Evolutionary conservation across 148 eudicot species (phyloP).

Genomic region (Beta vulgaris): DNA sequence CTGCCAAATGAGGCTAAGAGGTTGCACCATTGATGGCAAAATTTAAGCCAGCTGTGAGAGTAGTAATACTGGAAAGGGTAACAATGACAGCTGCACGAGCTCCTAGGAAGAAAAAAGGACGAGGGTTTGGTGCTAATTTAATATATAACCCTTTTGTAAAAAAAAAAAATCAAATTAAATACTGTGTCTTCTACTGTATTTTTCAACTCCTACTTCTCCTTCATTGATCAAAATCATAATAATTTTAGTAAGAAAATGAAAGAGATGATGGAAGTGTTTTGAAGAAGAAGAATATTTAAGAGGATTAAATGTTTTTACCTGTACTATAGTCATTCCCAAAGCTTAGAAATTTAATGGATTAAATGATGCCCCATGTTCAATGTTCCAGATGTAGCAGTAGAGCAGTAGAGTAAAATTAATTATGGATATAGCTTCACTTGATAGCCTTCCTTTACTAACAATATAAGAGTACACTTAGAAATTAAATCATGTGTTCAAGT

Average conservation of each 20-base stretch:
- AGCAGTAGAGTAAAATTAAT: slow-evolving; percentile 17
- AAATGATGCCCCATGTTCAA: slow-evolving; percentile 32
- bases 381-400: slow-evolving; percentile 26
- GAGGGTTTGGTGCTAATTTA: background rate
- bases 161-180: too few relatives aligned
- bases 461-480: background rate
- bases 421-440: slow-evolving; percentile 11
- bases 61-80: background rate
- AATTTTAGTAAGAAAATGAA: background rate
- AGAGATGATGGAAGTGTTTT: background rate
- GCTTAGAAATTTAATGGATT: slow-evolving; percentile 21
- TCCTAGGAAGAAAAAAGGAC: slow-evolving; percentile 10
- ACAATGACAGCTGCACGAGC: slow-evolving; percentile 27
- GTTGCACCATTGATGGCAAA: slow-evolving; percentile 28
- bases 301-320: slow-evolving; percentile 18
- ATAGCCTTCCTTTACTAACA: background rate
- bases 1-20: slow-evolving; percentile 18
- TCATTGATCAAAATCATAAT: background rate
- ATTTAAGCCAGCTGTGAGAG: slow-evolving; percentile 26
- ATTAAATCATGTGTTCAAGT: background rate
- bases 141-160: background rate
- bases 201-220: background rate
- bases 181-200: background rate
- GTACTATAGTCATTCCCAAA: slow-evolving; percentile 26
- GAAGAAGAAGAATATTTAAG: slow-evolving; percentile 14